Evolutionary conservation across 169 alveolate genomes (phyloP).

Genomic region (Ichthyophthirius multifiliis): DNA sequence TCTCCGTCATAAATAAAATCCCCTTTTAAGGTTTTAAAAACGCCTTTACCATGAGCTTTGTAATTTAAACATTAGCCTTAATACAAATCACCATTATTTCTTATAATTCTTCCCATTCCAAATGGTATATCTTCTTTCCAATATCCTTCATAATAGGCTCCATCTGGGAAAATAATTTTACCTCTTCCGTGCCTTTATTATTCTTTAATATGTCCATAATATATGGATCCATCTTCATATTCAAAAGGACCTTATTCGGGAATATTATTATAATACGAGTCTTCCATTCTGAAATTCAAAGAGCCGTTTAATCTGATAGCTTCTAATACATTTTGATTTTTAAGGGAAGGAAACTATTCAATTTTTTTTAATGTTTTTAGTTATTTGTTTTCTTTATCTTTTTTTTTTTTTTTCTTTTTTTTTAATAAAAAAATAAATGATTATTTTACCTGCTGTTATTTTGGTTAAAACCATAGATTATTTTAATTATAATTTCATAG

Average conservation of each 20-base stretch:
- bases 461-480: too few relatives aligned
- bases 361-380: not conserved
- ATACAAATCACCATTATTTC: constrained; percentile 23
- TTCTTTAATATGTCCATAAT: constrained; percentile 15
- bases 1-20: constrained; percentile 27
- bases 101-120: constrained; percentile 34
- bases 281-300: not conserved
- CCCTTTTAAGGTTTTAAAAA: not conserved
- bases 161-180: constrained; percentile 12
- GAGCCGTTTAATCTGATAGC: not conserved
- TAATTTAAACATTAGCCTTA: constrained; percentile 14
- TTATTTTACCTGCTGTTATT: too few relatives aligned
- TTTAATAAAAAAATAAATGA: too few relatives aligned
- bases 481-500: too few relatives aligned
- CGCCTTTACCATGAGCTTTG: constrained; percentile 33
- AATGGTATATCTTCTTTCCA: constrained; percentile 36
- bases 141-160: constrained; percentile 37
- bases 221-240: not conserved
- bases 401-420: not conserved
- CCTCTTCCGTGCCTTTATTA: constrained; percentile 21
- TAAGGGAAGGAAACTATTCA: not conserved
- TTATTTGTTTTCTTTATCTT: not conserved
- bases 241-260: not conserved
- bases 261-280: not conserved
- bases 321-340: not conserved